Conservation (phyloP, 2,329 filamentous ascomycete genomes). For the Rhytidhysteron rufulum region DNA sequence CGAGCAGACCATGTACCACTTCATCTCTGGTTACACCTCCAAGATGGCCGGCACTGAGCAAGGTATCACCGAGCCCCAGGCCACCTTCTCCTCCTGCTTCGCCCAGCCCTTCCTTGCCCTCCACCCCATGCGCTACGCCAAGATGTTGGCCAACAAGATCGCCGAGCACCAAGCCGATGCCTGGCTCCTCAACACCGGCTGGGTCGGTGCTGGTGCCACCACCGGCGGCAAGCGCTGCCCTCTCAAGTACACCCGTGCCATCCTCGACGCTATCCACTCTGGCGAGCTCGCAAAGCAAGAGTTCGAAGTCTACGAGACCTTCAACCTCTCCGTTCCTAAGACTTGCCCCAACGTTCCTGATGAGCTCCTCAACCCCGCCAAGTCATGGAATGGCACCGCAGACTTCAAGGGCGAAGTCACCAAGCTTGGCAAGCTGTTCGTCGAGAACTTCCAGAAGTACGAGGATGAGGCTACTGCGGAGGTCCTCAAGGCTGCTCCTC, state of each 20-base stretch:
- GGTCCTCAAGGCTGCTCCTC: slow-evolving; percentile 45
- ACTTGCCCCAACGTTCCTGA: slow-evolving; percentile 81
- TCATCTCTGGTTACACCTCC: slow-evolving; percentile 99
- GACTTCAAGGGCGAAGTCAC: slow-evolving; percentile 84
- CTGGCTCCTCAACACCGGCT: slow-evolving; percentile 97
- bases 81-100: slow-evolving; percentile 99
- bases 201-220: slow-evolving; percentile 86
- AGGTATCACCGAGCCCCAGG: slow-evolving; percentile 93
- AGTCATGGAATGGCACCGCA: slow-evolving; percentile 80
- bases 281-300: slow-evolving; percentile 90
- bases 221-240: slow-evolving; percentile 96
- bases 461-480: slow-evolving; percentile 63
- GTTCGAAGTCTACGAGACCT: slow-evolving; percentile 93
- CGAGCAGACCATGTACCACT: slow-evolving; percentile 99
- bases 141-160: slow-evolving; percentile 99
- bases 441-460: slow-evolving; percentile 98
- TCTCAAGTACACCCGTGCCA: slow-evolving; percentile 97
- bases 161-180: slow-evolving; percentile 90
- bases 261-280: slow-evolving; percentile 96
- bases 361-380: slow-evolving; percentile 92
- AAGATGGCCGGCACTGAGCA: slow-evolving; percentile 99
- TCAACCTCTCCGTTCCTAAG: slow-evolving; percentile 96
- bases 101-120: slow-evolving; percentile 98
- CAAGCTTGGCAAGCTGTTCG: slow-evolving; percentile 86
- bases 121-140: slow-evolving; percentile 98